Percentiles rank a stretch among this genome's conserved stretches.
phyloP scores from a whole-genome alignment of 768 basidiomycete species.

The Cyclocybe aegerita region DNA sequence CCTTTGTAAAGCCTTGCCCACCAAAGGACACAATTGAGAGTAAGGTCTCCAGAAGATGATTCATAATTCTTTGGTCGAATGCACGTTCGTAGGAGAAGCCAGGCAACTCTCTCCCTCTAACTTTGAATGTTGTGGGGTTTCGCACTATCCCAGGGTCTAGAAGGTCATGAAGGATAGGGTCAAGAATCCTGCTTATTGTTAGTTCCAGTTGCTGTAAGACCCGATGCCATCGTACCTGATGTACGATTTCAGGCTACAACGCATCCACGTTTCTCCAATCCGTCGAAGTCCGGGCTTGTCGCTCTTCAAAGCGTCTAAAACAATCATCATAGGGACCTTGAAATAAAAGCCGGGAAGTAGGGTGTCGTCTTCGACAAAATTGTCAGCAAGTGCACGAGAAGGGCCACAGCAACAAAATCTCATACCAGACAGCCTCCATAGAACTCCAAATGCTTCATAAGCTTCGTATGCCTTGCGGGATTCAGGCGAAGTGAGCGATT shows the following conservation, averaged over 20 bases:
- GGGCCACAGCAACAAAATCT: neutral
- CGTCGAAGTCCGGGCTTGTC: conserved; percentile 74
- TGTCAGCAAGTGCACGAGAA: neutral
- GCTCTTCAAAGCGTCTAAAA: conserved; percentile 79
- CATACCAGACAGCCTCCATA: conserved; percentile 89
- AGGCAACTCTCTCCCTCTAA: conserved; percentile 66
- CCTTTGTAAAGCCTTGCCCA: conserved; percentile 83
- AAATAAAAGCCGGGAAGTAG: conserved; percentile 80
- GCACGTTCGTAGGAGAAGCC: conserved; percentile 68
- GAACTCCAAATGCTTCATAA: conserved; percentile 86
- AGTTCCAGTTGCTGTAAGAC: neutral
- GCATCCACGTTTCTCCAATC: conserved; percentile 96
- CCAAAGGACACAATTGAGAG: conserved; percentile 82
- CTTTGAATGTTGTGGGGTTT: conserved; percentile 43
- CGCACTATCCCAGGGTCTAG: conserved; percentile 68
- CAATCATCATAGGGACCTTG: conserved; percentile 83
- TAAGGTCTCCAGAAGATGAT: conserved; percentile 76
- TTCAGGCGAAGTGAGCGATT: conserved; percentile 61
- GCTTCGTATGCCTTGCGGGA: conserved; percentile 48
- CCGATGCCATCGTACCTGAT: conserved; percentile 55
- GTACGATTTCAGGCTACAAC: conserved; percentile 89
- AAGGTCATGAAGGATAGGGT: conserved; percentile 81
- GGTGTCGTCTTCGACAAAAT: conserved; percentile 62
- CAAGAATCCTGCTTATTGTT: conserved; percentile 64
- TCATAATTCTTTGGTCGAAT: conserved; percentile 74